phyloP scores from a whole-genome alignment of 129 eudicot species.

The sunflower (Helianthus annuus) region DNA sequence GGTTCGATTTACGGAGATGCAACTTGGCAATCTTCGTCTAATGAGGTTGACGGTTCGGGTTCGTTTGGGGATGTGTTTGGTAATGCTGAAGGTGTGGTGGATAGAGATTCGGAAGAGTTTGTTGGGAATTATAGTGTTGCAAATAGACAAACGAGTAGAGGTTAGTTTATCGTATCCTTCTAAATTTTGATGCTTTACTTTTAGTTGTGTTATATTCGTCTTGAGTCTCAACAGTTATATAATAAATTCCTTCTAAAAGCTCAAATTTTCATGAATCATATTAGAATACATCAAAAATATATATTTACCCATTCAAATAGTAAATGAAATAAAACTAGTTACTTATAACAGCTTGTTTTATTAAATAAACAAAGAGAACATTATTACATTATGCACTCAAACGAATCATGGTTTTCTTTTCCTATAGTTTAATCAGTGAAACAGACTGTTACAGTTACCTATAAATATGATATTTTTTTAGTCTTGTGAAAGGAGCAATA shows the following conservation, averaged over 20 bases:
- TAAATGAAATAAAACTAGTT: not conserved
- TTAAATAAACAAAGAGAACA: not conserved
- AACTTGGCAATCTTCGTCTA: conserved; percentile 64
- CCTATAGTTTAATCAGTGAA: not conserved
- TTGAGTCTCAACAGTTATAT: not conserved
- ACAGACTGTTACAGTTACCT: not conserved
- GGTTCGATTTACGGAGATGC: conserved; percentile 58
- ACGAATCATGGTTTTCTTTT: not conserved
- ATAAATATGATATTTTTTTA: not conserved
- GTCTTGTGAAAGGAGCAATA: conserved; percentile 2
- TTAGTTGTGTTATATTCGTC: not conserved
- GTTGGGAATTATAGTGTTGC: conserved; percentile 58
- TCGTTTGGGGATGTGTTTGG: conserved; percentile 65
- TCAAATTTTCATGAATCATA: not conserved
- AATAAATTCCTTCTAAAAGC: not conserved
- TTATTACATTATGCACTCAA: not conserved
- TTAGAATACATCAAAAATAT: not conserved
- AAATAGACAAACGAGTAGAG: conserved; percentile 77
- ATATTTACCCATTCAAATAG: not conserved
- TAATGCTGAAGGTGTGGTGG: conserved; percentile 48
- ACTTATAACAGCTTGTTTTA: not conserved
- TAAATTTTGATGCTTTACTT: not conserved
- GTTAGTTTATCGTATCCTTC: conserved; percentile 33
- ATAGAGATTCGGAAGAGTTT: conserved; percentile 59
- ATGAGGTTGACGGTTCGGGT: conserved; percentile 57